Percentiles rank a stretch among this genome's conserved stretches.
Conservation (phyloP, 768 basidiomycete genomes). For the Cubamyces lactineus region DNA sequence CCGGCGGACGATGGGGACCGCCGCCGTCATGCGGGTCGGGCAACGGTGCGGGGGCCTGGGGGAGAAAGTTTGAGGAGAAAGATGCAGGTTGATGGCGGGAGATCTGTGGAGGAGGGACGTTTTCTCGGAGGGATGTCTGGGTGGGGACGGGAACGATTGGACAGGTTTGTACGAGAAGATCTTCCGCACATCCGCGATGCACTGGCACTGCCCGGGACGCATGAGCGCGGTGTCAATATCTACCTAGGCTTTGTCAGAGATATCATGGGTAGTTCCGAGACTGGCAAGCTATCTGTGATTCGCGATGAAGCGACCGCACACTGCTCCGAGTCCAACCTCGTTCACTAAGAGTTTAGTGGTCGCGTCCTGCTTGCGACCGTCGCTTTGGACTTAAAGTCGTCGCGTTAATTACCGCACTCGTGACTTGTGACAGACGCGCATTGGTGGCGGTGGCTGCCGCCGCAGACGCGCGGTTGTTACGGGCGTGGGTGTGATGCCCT, state of each 20-base stretch:
- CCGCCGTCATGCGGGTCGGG: slow-evolving; percentile 12
- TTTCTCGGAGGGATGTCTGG: not conserved
- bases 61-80: not conserved
- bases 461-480: slow-evolving; percentile 1
- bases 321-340: no score
- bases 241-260: not conserved
- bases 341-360: no score
- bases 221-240: slow-evolving; percentile 3
- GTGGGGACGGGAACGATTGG: slow-evolving; percentile 11
- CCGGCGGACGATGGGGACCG: not conserved
- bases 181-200: slow-evolving; percentile 7
- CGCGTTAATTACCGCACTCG: not conserved
- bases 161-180: slow-evolving; percentile 5
- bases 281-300: no score
- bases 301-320: no score
- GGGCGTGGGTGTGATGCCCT: not conserved
- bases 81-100: slow-evolving; percentile 6
- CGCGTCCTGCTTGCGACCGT: no score
- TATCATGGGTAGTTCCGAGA: not conserved
- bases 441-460: not conserved
- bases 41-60: slow-evolving; percentile 11
- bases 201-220: not conserved
- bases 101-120: slow-evolving; percentile 4
- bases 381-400: no score
- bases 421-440: slow-evolving; percentile 8